Evolutionary conservation across 1,284 basidiomycete genomes (phyloP).

Genomic region (Moesziomyces sp.): DNA sequence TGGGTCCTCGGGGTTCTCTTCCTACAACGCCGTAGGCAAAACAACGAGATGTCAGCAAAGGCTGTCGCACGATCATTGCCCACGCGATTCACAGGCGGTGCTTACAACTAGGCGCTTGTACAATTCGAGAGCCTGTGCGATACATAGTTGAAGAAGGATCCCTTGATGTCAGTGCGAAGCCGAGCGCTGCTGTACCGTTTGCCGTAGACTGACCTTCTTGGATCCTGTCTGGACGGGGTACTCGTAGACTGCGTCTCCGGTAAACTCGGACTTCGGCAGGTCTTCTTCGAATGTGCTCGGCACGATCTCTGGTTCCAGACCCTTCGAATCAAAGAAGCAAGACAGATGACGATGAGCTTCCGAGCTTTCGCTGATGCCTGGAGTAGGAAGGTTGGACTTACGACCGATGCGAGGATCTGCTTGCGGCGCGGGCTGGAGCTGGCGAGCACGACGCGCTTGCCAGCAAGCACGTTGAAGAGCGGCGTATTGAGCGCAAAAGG

Average conservation of each 20-base stretch:
- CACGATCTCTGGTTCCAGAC: conserved; percentile 84
- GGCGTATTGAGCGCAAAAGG: conserved; percentile 54
- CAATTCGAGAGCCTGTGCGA: conserved; percentile 65
- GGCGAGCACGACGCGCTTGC: conserved; percentile 61
- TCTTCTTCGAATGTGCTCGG: conserved; percentile 90
- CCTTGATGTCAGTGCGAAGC: not conserved
- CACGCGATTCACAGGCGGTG: not conserved
- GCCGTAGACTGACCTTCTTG: conserved; percentile 73
- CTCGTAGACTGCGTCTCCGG: conserved; percentile 79
- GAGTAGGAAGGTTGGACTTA: conserved; percentile 26
- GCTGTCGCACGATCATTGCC: not conserved
- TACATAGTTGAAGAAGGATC: not conserved
- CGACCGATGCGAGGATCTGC: conserved; percentile 60
- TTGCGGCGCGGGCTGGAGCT: conserved; percentile 58
- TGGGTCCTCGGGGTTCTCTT: conserved; percentile 79
- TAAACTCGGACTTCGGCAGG: conserved; percentile 75
- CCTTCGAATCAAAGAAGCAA: conserved; percentile 71
- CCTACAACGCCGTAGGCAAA: not conserved
- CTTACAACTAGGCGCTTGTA: conserved; percentile 58
- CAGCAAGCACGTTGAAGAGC: conserved; percentile 58
- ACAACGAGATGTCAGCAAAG: not conserved
- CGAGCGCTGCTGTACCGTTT: not conserved
- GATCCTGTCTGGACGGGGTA: conserved; percentile 93
- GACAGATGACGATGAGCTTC: not conserved
- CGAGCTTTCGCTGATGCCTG: not conserved